Conservation (phyloP, 441 rosid genomes). For the Omphalea diandra region DNA sequence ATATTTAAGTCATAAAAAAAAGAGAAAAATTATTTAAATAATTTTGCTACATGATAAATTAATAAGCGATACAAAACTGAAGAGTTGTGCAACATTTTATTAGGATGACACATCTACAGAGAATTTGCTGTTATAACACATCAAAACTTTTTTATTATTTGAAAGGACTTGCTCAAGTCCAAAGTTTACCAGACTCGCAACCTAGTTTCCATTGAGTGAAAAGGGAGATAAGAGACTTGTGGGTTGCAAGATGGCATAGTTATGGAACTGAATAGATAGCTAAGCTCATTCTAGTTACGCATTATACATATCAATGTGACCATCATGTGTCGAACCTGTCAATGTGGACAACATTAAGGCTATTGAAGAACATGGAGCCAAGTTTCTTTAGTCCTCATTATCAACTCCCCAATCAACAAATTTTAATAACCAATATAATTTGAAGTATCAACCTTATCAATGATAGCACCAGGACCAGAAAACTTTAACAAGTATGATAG, state of each 20-base stretch:
- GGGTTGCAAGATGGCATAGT: constrained; percentile 39
- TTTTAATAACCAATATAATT: neutral
- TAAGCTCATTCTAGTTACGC: constrained; percentile 17
- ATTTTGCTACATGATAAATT: too few relatives aligned
- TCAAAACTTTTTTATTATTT: neutral
- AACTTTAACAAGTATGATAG: neutral
- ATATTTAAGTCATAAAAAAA: too few relatives aligned
- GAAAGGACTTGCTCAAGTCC: constrained; percentile 16
- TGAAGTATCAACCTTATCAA: neutral
- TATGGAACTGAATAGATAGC: constrained; percentile 27
- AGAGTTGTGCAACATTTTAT: too few relatives aligned
- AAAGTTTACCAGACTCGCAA: constrained; percentile 20
- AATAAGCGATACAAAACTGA: too few relatives aligned
- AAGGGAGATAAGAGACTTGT: constrained; percentile 26
- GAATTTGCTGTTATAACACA: neutral
- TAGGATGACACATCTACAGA: neutral
- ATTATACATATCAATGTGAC: neutral
- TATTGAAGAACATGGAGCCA: too few relatives aligned
- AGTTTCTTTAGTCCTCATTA: too few relatives aligned
- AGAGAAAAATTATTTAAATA: too few relatives aligned
- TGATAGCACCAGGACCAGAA: neutral
- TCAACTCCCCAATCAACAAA: too few relatives aligned
- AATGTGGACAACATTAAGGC: constrained; percentile 28
- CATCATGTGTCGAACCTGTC: constrained; percentile 19
- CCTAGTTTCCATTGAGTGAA: constrained; percentile 20